phyloP scores from a whole-genome alignment of 2,329 filamentous ascomycete species.

The Ophiostoma pallidulum region DNA sequence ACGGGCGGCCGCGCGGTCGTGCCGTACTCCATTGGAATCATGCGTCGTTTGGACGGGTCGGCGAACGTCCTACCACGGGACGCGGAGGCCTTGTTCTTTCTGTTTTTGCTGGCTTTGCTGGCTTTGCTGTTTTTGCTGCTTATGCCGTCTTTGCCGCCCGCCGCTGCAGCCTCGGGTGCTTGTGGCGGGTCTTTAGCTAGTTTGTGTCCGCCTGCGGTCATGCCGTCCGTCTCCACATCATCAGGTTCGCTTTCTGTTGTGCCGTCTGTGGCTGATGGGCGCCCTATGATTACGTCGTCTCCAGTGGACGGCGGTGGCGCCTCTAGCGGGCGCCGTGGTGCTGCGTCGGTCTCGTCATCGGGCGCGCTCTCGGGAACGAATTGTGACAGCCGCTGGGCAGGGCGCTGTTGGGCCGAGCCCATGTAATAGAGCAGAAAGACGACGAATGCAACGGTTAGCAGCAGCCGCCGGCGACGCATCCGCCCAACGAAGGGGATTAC shows the following conservation, averaged over 20 bases:
- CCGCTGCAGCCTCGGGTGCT: too few relatives aligned
- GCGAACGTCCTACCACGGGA: not conserved
- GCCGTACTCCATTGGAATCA: slow-evolving; percentile 24
- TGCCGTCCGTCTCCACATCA: too few relatives aligned
- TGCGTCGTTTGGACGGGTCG: slow-evolving; percentile 1
- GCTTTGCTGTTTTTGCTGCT: not conserved
- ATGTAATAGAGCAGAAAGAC: slow-evolving; percentile 6
- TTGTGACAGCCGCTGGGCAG: not conserved
- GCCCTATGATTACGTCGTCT: not conserved
- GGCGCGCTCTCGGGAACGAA: slow-evolving; percentile 5
- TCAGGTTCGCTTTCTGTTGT: too few relatives aligned
- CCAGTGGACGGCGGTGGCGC: too few relatives aligned
- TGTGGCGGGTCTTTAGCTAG: too few relatives aligned
- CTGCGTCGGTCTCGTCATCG: not conserved
- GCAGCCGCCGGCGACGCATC: slow-evolving; percentile 13
- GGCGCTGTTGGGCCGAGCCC: not conserved
- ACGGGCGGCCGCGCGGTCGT: slow-evolving; percentile 30
- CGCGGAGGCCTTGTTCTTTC: not conserved
- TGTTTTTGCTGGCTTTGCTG: too few relatives aligned
- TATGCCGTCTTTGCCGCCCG: not conserved
- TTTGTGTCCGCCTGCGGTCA: too few relatives aligned
- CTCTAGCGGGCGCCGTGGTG: not conserved
- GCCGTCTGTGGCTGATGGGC: not conserved
- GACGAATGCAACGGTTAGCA: not conserved
- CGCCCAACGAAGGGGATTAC: slow-evolving; percentile 9